Evolutionary conservation across 139 green algal species (phyloP).

Genomic region (Coelastrella sp.): DNA sequence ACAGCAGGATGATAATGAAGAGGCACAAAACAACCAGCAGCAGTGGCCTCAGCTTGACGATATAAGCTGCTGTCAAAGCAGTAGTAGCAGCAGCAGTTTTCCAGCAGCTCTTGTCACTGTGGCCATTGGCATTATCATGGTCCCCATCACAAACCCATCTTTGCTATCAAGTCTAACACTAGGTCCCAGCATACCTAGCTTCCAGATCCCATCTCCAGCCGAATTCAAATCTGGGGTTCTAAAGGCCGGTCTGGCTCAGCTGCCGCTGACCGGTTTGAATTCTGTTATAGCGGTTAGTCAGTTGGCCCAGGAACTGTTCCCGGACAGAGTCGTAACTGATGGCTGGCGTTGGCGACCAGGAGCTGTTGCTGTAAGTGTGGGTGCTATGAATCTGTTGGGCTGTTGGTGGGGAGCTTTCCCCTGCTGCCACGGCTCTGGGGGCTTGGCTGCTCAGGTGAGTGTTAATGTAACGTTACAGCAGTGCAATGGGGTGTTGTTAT

Average conservation of each 20-base stretch:
- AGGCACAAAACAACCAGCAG: too few species aligned
- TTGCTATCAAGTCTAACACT: constrained; percentile 61
- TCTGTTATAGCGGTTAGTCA: constrained; percentile 83
- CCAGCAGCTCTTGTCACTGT: constrained; percentile 78
- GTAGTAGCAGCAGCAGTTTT: constrained; percentile 10
- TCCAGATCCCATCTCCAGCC: constrained; percentile 40
- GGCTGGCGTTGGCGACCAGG: constrained; percentile 46
- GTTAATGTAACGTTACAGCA: too few species aligned
- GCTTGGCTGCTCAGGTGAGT: constrained; percentile 83
- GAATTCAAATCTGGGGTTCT: constrained; percentile 13
- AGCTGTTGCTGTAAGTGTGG: constrained; percentile 73
- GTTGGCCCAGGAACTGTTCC: constrained; percentile 77
- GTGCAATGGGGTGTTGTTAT: too few species aligned
- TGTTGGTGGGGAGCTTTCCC: constrained; percentile 85
- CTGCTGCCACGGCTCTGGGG: constrained; percentile 83
- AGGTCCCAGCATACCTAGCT: constrained; percentile 49
- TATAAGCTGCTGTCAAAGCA: constrained; percentile 24
- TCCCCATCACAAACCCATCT: constrained; percentile 42
- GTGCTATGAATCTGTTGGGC: constrained; percentile 78
- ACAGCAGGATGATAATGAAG: background rate
- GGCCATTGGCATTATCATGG: constrained; percentile 71
- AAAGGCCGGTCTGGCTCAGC: constrained; percentile 60
- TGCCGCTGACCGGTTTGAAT: constrained; percentile 78
- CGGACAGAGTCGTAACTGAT: constrained; percentile 37
- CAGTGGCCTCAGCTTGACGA: too few species aligned